Base-by-base conservation (phyloP, 2,329 filamentous ascomycete species). In the Alternaria gaisen region DNA sequence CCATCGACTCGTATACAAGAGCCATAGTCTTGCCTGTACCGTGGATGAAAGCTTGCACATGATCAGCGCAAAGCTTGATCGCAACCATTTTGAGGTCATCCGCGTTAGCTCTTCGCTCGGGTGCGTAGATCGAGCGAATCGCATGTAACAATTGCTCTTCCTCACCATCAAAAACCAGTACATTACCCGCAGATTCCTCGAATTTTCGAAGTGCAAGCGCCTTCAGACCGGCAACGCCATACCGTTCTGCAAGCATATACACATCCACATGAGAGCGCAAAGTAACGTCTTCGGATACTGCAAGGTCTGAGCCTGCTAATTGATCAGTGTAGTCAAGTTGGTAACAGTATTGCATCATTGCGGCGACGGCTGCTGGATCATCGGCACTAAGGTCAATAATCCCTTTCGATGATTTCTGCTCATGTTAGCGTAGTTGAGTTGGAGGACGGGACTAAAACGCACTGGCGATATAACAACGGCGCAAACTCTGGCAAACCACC, bases 291-390 rank as follows among this genome's bases (percentile, higher is more conserved):
- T 67, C 66, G 36, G 72, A 69, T 24, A 68, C 65, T 14, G 60
- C 56, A 11, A 60, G 46, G 40, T 68, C 69, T 1, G 65, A 51
- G 30, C 65, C 62, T n/a, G 67, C 20, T 20, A 70, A 58, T 20
- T 64, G 68, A 43, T 76, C 72, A 50, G 53, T 66, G 41, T 77
- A 75, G 47, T 75, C 71, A 24, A 75, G 59, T 24, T 73, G 70
- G 41, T 76, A 77, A 52, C 68, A 73, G 48, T 74, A 76, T 46
- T 75, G 72, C 55, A 77, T 70, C 74, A 77, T 75, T 6, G 73
- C 72, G 9, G 74, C 68, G 11, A 77, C 72, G 38, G 73, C 71
- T 36, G 65, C 66, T 10, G 74, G 68, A 32, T 77, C 69, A 43
- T 76, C 73, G 24, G 70, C 68, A 22, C 72, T 73, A 18, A 76